Evolutionary conservation across 1,139 yeast species (phyloP).

Genomic region (Protomyces gravidus): DNA sequence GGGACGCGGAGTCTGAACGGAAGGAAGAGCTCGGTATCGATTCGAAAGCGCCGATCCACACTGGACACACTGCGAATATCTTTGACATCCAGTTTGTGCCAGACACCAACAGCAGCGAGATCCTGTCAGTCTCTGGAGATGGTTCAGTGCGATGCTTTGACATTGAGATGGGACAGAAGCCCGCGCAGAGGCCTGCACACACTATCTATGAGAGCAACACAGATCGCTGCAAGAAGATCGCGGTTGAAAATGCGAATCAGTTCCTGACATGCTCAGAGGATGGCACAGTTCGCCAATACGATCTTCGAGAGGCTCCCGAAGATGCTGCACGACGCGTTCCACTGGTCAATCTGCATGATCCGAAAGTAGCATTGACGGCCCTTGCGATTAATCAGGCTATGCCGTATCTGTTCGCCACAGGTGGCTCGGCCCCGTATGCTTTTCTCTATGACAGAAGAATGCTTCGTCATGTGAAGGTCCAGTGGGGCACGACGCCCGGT

Average conservation of each 20-base stretch:
- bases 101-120: conserved; percentile 29
- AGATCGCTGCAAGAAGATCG: conserved; percentile 33
- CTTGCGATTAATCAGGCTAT: conserved; percentile 32
- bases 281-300: conserved; percentile 34
- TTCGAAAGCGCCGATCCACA: conserved; percentile 27
- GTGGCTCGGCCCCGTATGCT: conserved; percentile 32
- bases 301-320: conserved; percentile 27
- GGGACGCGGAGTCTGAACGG: conserved; percentile 29
- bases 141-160: conserved; percentile 33
- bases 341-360: conserved; percentile 29
- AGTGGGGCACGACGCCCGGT: conserved; percentile 31
- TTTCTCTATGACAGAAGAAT: conserved; percentile 34
- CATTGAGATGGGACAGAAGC: conserved; percentile 26
- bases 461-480: conserved; percentile 26
- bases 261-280: conserved; percentile 34
- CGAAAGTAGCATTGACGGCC: conserved; percentile 30
- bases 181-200: background rate
- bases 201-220: conserved; percentile 16
- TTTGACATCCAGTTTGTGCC: conserved; percentile 34
- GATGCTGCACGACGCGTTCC: conserved; percentile 25
- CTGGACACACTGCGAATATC: conserved; percentile 34
- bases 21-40: too few species aligned
- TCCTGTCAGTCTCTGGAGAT: conserved; percentile 34
- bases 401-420: conserved; percentile 33
- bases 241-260: conserved; percentile 32